Base-by-base conservation (phyloP, 768 basidiomycete genomes). In the Brasilioporus rufonigricans region DNA sequence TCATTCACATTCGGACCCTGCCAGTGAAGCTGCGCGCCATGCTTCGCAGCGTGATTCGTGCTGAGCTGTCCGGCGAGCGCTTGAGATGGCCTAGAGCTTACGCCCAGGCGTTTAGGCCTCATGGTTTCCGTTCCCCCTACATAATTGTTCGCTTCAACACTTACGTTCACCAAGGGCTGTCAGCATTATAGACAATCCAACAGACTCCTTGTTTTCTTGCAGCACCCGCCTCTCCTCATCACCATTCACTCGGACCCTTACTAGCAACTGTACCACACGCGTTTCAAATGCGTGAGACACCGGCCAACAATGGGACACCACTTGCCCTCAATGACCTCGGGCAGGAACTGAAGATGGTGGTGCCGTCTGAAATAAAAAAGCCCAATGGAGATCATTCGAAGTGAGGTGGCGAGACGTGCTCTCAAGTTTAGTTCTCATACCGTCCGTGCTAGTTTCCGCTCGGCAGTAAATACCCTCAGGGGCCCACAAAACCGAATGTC, bases 401-500 rank as follows among this genome's bases (percentile, higher is more conserved):
- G 65, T 67, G 43, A 56, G 59, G 2, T n/a, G 14, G 27, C 9
- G 9, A 29, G 27, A 29, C 9, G 13, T 29, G 23, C 32, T 7
- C 18, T 40, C 24, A 10, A n/a, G 9, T 29, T 29, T 13, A 14
- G n/a, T 44, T 52, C 35, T 48, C 18, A 23, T 19, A 1, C 21
- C 12, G 7, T 6, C 21, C 61, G 56, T 6, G 10, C 11, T 2
- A 36, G 16, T 16, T 9, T 29, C 9, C 27, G 27, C 27, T 50
- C 52, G 14, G 43, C 48, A 4, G 44, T 54, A 24, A 65, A 52
- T n/a, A 66, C 61, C 18, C 65, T 66, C 58, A 56, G 6, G 46
- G 59, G 61, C 18, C 23, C 26, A 24, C 65, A 49, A 6, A 48
- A 45, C 55, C 52, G n/a, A 9, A 56, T 10, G 13, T 2, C 16